phyloP scores from a whole-genome alignment of 1,139 yeast species.

The Magnusiomyces paraingens region DNA sequence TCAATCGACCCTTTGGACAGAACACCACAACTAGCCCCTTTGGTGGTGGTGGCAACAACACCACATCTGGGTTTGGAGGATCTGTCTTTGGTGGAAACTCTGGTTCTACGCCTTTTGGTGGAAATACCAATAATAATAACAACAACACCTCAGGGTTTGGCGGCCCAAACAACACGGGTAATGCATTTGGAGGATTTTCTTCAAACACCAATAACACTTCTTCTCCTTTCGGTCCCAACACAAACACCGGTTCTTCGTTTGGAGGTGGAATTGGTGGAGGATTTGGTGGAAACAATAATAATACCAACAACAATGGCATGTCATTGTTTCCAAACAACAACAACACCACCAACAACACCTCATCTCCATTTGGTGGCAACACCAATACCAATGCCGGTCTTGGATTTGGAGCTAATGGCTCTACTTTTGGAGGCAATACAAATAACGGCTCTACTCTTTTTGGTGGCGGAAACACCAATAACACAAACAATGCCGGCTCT shows the following conservation, averaged over 20 bases:
- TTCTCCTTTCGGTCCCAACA: slow-evolving; percentile 20
- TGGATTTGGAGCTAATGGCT: slow-evolving; percentile 13
- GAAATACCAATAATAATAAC: slow-evolving; percentile 3
- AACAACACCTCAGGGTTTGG: slow-evolving; percentile 4
- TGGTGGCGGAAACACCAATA: slow-evolving; percentile 30
- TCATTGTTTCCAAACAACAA: neutral
- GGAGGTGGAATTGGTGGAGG: slow-evolving; percentile 5
- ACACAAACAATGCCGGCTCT: slow-evolving; percentile 17
- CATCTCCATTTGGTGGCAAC: slow-evolving; percentile 32
- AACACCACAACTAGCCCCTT: slow-evolving; percentile 3
- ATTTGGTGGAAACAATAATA: slow-evolving; percentile 13
- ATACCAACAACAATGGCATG: neutral
- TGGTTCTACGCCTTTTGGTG: slow-evolving; percentile 5
- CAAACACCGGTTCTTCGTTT: slow-evolving; percentile 4
- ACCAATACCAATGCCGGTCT: slow-evolving; percentile 17
- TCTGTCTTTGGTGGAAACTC: slow-evolving; percentile 3
- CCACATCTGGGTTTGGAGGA: slow-evolving; percentile 1
- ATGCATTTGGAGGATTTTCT: slow-evolving; percentile 14
- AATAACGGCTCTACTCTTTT: slow-evolving; percentile 19
- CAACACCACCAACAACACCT: slow-evolving; percentile 8
- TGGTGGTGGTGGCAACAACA: slow-evolving; percentile 5
- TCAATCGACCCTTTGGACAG: slow-evolving; percentile 21
- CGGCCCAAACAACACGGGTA: neutral
- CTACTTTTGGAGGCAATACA: slow-evolving; percentile 24
- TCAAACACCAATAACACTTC: slow-evolving; percentile 12